Evolutionary conservation across 768 basidiomycete species (phyloP).

Genomic region (Phylloporus arenicola): DNA sequence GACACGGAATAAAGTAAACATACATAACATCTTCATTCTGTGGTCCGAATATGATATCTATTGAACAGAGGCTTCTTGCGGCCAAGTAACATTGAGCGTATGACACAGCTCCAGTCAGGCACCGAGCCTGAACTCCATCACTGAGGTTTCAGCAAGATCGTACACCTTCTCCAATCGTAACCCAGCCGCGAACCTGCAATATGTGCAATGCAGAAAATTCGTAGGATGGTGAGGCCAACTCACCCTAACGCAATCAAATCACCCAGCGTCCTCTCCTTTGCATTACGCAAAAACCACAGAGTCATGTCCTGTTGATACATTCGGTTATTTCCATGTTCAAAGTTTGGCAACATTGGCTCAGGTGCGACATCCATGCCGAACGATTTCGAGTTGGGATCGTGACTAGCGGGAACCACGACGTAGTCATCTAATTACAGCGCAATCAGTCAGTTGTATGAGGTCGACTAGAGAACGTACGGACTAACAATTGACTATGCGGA

Average conservation of each 20-base stretch:
- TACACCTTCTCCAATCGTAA: constrained; percentile 23
- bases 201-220: neutral
- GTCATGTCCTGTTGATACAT: constrained; percentile 42
- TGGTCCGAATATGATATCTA: neutral
- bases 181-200: constrained; percentile 14
- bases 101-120: constrained; percentile 2
- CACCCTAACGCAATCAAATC: constrained; percentile 36
- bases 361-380: constrained; percentile 31
- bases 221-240: neutral
- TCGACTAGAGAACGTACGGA: constrained; percentile 21
- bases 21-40: neutral
- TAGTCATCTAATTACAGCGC: constrained; percentile 17
- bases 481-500: constrained; percentile 28
- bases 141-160: constrained; percentile 24
- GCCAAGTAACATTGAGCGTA: neutral
- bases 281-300: constrained; percentile 41
- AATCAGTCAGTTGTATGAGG: neutral
- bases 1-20: neutral
- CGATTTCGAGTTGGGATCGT: constrained; percentile 2
- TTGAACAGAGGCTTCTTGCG: neutral
- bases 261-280: constrained; percentile 39
- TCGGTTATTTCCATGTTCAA: constrained; percentile 36
- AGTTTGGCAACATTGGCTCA: constrained; percentile 35
- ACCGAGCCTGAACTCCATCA: constrained; percentile 24
- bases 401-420: constrained; percentile 13